Evolutionary conservation across 1,284 basidiomycete species (phyloP).

Genomic region (Peniophora sp.): DNA sequence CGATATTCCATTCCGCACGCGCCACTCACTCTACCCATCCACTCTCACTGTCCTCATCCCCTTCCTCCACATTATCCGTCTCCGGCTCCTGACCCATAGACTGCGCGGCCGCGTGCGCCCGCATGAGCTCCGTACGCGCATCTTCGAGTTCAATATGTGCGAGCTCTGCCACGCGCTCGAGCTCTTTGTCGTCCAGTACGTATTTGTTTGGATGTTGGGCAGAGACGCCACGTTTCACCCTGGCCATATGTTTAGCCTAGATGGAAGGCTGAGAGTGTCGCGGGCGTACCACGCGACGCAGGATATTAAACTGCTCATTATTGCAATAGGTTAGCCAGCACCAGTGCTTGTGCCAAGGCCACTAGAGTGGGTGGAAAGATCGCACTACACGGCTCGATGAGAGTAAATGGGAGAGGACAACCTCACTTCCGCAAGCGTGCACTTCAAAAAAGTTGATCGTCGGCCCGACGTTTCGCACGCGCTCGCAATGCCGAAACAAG

Average conservation of each 20-base stretch:
- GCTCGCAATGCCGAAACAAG: too few relatives aligned
- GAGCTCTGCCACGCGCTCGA: slow-evolving; percentile 84
- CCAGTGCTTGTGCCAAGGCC: too few relatives aligned
- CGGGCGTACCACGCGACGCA: slow-evolving; percentile 37
- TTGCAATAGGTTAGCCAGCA: too few relatives aligned
- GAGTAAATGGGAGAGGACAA: too few relatives aligned
- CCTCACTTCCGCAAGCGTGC: too few relatives aligned
- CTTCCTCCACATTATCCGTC: slow-evolving; percentile 56
- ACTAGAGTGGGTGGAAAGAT: too few relatives aligned
- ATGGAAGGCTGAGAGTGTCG: background rate
- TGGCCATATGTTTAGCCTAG: slow-evolving; percentile 17
- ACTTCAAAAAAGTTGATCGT: too few relatives aligned
- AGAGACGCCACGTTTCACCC: slow-evolving; percentile 83
- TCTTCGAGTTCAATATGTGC: slow-evolving; percentile 86
- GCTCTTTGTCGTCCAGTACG: slow-evolving; percentile 84
- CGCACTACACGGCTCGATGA: too few relatives aligned
- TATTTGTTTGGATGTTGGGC: slow-evolving; percentile 80
- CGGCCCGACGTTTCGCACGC: too few relatives aligned
- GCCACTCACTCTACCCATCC: slow-evolving; percentile 79
- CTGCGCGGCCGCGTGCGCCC: slow-evolving; percentile 71
- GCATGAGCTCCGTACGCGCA: slow-evolving; percentile 78
- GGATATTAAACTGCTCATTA: slow-evolving; percentile 70
- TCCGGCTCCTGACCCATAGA: slow-evolving; percentile 58
- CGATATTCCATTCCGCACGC: slow-evolving; percentile 9
- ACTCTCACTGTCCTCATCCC: slow-evolving; percentile 36